These are phyloP conservation scores for Closterium sp. DNA, from an alignment of 139 green algal species.

Conservation along the genomic window DNA sequence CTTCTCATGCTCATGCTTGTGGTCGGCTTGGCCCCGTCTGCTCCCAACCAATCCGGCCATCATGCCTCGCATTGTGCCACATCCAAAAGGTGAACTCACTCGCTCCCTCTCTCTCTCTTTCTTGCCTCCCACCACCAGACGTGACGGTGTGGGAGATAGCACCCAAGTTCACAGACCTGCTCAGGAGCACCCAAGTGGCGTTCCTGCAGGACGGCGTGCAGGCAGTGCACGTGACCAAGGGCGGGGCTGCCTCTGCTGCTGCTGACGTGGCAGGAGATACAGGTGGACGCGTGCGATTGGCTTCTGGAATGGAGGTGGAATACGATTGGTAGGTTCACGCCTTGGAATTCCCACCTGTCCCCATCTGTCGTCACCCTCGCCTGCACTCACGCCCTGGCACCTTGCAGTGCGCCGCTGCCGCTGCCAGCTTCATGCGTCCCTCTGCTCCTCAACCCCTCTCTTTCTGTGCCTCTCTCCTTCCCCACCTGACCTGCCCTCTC, in stretches of 20 bases:
- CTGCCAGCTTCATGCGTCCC: too few species aligned
- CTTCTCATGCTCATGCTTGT: not conserved
- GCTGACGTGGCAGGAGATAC: not conserved
- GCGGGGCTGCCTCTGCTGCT: not conserved
- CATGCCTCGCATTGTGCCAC: not conserved
- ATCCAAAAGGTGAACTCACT: not conserved
- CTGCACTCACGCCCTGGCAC: too few species aligned
- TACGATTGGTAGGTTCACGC: constrained; percentile 53
- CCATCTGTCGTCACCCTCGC: not conserved
- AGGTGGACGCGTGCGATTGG: constrained; percentile 47
- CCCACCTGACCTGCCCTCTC: not conserved
- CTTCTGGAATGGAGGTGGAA: constrained; percentile 34
- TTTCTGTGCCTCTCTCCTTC: not conserved
- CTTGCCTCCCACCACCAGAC: constrained; percentile 1
- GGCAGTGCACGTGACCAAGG: constrained; percentile 28
- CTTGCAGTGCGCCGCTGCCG: too few species aligned
- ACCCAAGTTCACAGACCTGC: constrained; percentile 78
- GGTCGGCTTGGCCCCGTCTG: not conserved
- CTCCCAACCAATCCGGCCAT: not conserved
- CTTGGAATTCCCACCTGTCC: not conserved
- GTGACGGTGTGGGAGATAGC: constrained; percentile 81
- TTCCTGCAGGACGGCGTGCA: constrained; percentile 76
- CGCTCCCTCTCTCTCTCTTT: not conserved
- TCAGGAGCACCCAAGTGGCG: constrained; percentile 77
- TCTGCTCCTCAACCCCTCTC: too few species aligned